A percentile compares a stretch with the other conserved stretches of the same genome.
phyloP scores from a whole-genome alignment of 768 basidiomycete genomes.

The Heimioporus sp. region DNA sequence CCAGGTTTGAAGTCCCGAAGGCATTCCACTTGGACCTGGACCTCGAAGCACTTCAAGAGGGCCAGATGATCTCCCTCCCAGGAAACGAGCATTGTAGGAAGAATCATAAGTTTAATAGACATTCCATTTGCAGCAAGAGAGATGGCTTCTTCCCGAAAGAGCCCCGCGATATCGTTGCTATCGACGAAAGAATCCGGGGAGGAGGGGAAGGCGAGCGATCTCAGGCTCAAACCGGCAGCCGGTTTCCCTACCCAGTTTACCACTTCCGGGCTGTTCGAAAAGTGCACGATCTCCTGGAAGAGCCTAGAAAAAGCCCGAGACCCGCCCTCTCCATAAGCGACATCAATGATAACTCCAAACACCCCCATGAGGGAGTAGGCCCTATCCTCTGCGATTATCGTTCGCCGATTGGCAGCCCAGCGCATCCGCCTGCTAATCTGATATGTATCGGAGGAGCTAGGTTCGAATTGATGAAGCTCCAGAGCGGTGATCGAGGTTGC shows the following conservation, averaged over 20 bases:
- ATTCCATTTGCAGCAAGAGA: not conserved
- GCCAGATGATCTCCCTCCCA: not conserved
- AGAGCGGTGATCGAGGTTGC: not conserved
- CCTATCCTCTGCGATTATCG: constrained; percentile 1
- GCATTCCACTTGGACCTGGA: not conserved
- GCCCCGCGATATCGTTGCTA: not conserved
- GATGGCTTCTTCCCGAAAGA: not conserved
- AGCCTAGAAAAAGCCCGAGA: not conserved
- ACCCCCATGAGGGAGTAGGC: constrained; percentile 7
- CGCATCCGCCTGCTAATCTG: not conserved
- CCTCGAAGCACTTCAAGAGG: not conserved
- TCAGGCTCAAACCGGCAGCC: not conserved
- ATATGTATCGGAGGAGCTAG: not conserved
- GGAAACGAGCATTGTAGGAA: not conserved
- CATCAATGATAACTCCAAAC: not conserved
- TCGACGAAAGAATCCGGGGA: not conserved
- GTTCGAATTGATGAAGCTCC: not conserved
- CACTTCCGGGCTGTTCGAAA: not conserved
- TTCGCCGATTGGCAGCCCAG: constrained; percentile 4
- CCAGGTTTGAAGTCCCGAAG: not conserved
- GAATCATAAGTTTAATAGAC: not conserved
- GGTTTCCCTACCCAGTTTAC: not conserved
- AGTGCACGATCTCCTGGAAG: not conserved
- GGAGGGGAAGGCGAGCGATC: not conserved
- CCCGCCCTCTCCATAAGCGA: not conserved